Conservation (phyloP, 2,329 filamentous ascomycete species). For the Cephalotrichum gorgonifer region DNA sequence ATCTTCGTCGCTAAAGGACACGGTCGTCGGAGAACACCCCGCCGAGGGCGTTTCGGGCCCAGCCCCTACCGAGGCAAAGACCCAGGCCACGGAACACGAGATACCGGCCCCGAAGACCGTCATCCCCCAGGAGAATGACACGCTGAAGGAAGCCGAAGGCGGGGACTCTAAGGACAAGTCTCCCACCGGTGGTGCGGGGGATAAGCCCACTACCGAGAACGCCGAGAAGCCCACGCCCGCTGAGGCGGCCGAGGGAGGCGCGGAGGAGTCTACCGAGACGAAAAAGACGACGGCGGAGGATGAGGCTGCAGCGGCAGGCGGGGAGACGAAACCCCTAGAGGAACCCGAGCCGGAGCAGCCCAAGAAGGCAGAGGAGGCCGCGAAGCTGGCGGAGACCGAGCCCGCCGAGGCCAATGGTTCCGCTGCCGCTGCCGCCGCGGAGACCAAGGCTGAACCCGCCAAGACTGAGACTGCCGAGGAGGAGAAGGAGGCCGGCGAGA, state of each 20-base stretch:
- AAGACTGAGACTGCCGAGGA: constrained; percentile 10
- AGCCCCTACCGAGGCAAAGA: constrained; percentile 24
- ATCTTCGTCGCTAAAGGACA: constrained; percentile 12
- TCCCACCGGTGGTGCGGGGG: background rate
- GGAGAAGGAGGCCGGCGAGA: constrained; percentile 17
- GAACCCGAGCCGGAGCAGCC: background rate
- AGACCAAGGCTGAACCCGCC: no score
- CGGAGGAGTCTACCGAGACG: background rate
- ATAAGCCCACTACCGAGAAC: background rate
- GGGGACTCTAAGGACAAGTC: background rate
- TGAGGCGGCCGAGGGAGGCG: constrained; percentile 1
- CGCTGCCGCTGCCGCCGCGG: constrained; percentile 1
- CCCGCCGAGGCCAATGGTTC: constrained; percentile 4
- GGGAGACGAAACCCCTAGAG: background rate
- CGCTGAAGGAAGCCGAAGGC: background rate
- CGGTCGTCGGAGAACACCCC: constrained; percentile 10
- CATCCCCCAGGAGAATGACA: constrained; percentile 4
- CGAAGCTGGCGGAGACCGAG: constrained; percentile 6
- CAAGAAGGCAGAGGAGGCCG: background rate
- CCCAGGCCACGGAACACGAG: constrained; percentile 8
- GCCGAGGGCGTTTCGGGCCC: constrained; percentile 18
- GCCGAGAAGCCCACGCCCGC: constrained; percentile 1
- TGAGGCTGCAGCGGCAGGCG: background rate
- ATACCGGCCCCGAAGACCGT: background rate
- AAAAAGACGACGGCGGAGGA: constrained; percentile 12